phyloP scores from a whole-genome alignment of 495 filamentous ascomycete genomes.

The Xylaria curta region DNA sequence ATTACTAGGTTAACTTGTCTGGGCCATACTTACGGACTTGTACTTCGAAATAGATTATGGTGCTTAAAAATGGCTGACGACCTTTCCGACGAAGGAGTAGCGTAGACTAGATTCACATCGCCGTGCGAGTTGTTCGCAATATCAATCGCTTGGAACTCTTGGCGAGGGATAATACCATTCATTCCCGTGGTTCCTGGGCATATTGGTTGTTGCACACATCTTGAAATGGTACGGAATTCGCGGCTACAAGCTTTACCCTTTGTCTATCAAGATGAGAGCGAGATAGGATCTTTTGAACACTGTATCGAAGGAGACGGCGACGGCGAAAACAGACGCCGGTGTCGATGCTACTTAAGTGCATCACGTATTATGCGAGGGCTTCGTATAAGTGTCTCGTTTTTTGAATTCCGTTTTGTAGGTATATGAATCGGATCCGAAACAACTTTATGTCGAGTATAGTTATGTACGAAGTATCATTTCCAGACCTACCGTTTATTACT shows the following conservation, averaged over 20 bases:
- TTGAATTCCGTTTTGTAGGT: background rate
- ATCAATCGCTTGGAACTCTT: background rate
- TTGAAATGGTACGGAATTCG: background rate
- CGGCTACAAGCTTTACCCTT: background rate
- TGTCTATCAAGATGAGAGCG: background rate
- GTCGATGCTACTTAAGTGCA: background rate
- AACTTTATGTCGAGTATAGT: background rate
- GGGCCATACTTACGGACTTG: background rate
- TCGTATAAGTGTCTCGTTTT: background rate
- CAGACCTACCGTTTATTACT: background rate
- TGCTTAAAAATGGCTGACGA: background rate
- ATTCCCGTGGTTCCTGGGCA: background rate
- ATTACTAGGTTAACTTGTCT: background rate
- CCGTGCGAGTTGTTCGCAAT: background rate
- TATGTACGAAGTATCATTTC: background rate
- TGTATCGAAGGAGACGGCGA: background rate
- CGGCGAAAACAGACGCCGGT: slow-evolving; percentile 1
- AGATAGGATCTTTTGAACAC: background rate
- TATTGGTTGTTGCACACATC: background rate
- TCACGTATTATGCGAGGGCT: background rate
- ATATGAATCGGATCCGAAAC: background rate
- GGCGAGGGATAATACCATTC: slow-evolving; percentile 5
- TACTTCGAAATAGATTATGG: background rate
- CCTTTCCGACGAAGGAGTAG: background rate
- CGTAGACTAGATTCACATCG: background rate